Evolutionary conservation across 2,329 filamentous ascomycete species (phyloP).

Genomic region (Xylaria sp.): DNA sequence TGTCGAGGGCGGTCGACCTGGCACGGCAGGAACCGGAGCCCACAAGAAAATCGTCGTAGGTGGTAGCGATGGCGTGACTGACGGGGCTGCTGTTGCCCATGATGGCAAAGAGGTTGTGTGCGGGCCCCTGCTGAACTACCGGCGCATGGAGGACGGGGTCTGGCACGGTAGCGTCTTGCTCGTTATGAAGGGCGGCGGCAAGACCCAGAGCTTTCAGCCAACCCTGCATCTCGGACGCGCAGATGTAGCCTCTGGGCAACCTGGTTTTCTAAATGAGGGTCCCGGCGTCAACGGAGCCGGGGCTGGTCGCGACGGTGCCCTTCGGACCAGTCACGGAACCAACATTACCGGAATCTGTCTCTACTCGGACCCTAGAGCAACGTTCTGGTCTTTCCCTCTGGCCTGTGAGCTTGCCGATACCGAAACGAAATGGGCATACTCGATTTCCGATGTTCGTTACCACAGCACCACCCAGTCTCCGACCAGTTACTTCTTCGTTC

Average conservation of each 20-base stretch:
- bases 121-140: conserved; percentile 78
- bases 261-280: conserved; percentile 35
- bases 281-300: conserved; percentile 37
- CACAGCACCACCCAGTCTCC: conserved; percentile 57
- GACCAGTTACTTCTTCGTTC: conserved; percentile 80
- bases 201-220: conserved; percentile 60
- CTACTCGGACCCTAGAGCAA: conserved; percentile 68
- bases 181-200: conserved; percentile 73
- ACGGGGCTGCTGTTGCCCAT: conserved; percentile 14
- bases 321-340: conserved; percentile 40
- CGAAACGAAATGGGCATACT: conserved; percentile 81
- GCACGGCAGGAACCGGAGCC: conserved; percentile 38
- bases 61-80: conserved; percentile 36
- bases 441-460: conserved; percentile 67
- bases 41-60: conserved; percentile 55
- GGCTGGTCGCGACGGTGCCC: no score
- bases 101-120: conserved; percentile 66
- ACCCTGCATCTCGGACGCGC: conserved; percentile 56
- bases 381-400: conserved; percentile 92
- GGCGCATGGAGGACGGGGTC: conserved; percentile 65
- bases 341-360: conserved; percentile 60
- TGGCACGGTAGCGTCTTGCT: conserved; percentile 90
- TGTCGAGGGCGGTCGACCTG: conserved; percentile 45
- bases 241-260: conserved; percentile 28
- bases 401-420: conserved; percentile 70